Base-by-base conservation (phyloP, 2,329 filamentous ascomycete species). In the Sarocladium oryzae region DNA sequence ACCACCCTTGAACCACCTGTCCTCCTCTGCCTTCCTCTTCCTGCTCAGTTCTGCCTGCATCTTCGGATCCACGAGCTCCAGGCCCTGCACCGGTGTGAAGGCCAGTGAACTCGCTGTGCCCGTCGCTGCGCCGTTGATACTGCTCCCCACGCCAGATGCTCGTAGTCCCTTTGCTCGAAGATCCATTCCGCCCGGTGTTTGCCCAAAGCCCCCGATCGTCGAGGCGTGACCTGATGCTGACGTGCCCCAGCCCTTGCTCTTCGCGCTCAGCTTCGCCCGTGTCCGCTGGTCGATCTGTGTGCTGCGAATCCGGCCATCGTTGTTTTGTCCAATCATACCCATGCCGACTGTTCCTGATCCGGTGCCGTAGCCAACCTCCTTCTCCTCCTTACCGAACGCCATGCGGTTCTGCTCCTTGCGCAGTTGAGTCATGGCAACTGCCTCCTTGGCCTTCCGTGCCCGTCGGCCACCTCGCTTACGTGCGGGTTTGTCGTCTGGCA, bases 1-100 rank as follows among this genome's bases (percentile, higher is more conserved):
- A n/a, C 93, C 93, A 43, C 89, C 88, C 69, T 93, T 95, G 75
- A 99, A 99, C 86, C 90, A 99, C 33, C 89, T 78, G 64, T 97
- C 92, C 65, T 96, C 89, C 56, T 97, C 93, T 1, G 89, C 91
- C 66, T 96, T 95, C 56, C 90, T 77, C 74, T 97, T 97, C 60
- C 89, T 80, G 63, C 80, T 90, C 66, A 95, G 79, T 71, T 96
- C 90, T 7, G 89, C 88, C 59, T 90, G 84, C 52, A 88, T 82
- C 73, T 93, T 96, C 20, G 93, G 93, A 66, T 97, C 92, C 6
- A 97, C 91, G 11, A 99, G 79, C 72, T 99, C 92, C 35, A 99
- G 76, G 2, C 93, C 93, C 64, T 97, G 93, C 15, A 95, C 89
- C 2, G 92, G 90, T 2, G 91, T 96, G 63, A 99, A 99, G 0